phyloP scores from a whole-genome alignment of 1,284 basidiomycete species.

The Apiotrichum akiyoshidainum region DNA sequence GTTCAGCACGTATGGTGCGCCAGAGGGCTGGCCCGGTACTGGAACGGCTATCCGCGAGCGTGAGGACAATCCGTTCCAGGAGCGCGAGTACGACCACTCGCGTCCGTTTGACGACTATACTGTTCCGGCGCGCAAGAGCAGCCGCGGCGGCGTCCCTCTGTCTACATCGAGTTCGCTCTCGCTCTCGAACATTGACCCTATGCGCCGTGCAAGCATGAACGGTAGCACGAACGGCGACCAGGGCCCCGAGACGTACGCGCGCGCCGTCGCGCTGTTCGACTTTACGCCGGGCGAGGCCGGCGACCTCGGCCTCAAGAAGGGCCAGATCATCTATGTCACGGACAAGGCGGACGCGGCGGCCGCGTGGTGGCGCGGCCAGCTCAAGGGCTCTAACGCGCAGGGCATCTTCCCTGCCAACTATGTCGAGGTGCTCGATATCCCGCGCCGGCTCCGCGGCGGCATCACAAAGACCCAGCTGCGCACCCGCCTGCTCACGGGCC shows the following conservation, averaged over 20 bases:
- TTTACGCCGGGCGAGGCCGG: conserved; percentile 72
- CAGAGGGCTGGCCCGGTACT: background rate
- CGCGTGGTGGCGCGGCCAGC: conserved; percentile 64
- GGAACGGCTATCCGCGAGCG: conserved; percentile 4
- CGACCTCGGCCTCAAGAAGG: conserved; percentile 79
- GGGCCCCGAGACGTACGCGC: conserved; percentile 52
- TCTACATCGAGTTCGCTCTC: no score
- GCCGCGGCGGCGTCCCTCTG: background rate
- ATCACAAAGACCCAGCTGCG: conserved; percentile 32
- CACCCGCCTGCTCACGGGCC: conserved; percentile 20
- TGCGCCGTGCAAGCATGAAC: no score
- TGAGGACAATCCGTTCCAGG: conserved; percentile 11
- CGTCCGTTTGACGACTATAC: conserved; percentile 17
- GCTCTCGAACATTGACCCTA: no score
- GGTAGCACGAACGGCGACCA: background rate
- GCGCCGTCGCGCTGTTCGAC: conserved; percentile 75
- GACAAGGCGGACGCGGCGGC: conserved; percentile 71
- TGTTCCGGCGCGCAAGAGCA: conserved; percentile 7
- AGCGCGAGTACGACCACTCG: background rate
- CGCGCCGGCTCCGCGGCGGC: conserved; percentile 33
- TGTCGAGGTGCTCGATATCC: conserved; percentile 54
- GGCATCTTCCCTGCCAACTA: conserved; percentile 62
- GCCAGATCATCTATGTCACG: conserved; percentile 72
- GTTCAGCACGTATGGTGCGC: conserved; percentile 3
- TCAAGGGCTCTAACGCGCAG: conserved; percentile 58